A percentile compares a stretch with the other conserved stretches of the same genome.
phyloP scores from a whole-genome alignment of 805 yeast species.

The Clavispora fructus region DNA sequence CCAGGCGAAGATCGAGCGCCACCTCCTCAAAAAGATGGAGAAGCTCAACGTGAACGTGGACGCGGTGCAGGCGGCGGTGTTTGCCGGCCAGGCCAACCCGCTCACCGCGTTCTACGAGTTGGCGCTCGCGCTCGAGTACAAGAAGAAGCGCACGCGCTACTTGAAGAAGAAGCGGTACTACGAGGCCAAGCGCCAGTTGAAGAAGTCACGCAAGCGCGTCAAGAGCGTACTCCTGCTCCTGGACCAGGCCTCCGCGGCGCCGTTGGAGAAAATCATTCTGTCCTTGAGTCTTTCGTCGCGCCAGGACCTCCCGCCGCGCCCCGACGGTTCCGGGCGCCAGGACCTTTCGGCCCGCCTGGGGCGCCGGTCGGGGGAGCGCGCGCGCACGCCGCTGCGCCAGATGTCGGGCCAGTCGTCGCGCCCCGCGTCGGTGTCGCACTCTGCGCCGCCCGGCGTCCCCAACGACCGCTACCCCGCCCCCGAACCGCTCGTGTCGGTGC shows the following conservation, averaged over 20 bases:
- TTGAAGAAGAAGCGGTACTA: slow-evolving; percentile 26
- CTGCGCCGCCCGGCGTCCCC: background rate
- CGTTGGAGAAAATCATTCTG: slow-evolving; percentile 34
- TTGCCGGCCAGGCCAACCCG: slow-evolving; percentile 59
- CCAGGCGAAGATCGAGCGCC: slow-evolving; percentile 56
- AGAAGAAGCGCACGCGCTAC: slow-evolving; percentile 28
- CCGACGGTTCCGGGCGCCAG: background rate
- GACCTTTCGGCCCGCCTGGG: background rate
- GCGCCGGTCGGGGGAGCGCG: background rate
- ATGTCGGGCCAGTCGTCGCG: background rate
- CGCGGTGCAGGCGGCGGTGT: slow-evolving; percentile 51
- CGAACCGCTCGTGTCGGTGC: background rate
- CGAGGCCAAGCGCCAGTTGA: slow-evolving; percentile 28
- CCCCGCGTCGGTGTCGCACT: background rate
- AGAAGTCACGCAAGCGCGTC: slow-evolving; percentile 28
- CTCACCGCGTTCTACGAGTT: slow-evolving; percentile 73
- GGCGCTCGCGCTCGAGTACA: slow-evolving; percentile 48
- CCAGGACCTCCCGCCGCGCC: slow-evolving; percentile 2
- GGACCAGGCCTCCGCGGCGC: slow-evolving; percentile 28
- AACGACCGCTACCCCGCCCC: no score
- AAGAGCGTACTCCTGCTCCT: slow-evolving; percentile 32
- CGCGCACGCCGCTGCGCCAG: background rate
- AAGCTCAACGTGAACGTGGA: slow-evolving; percentile 62
- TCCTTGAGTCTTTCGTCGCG: slow-evolving; percentile 31
- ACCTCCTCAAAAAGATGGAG: slow-evolving; percentile 53